These are phyloP conservation scores for Calocera cornea DNA, from an alignment of 768 basidiomycete genomes.

Conservation along the genomic window DNA sequence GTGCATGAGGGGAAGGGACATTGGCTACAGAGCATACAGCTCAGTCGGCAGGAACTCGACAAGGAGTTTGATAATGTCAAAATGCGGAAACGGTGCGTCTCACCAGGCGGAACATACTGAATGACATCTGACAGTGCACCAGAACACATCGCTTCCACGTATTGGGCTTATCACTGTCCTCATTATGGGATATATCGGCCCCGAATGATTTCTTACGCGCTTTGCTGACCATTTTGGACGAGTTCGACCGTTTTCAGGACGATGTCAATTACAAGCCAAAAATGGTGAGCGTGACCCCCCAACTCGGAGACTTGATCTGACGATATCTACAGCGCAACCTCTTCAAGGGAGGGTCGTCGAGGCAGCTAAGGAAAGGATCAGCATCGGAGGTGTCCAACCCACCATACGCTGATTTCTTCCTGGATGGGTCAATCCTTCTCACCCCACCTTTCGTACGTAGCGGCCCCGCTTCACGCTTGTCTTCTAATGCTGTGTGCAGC, in stretches of 20 bases:
- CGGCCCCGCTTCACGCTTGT: not conserved
- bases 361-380: conserved; percentile 47
- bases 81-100: conserved; percentile 62
- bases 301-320: conserved; percentile 1
- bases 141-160: conserved; percentile 75
- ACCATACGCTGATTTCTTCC: conserved; percentile 30
- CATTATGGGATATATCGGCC: conserved; percentile 65
- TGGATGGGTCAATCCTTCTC: not conserved
- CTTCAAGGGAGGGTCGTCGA: conserved; percentile 35
- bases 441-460: not conserved
- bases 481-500: conserved; percentile 32
- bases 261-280: conserved; percentile 54
- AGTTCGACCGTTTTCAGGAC: conserved; percentile 68
- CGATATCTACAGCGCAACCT: conserved; percentile 29
- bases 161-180: conserved; percentile 75
- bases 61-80: conserved; percentile 55
- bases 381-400: conserved; percentile 44
- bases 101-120: not conserved
- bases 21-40: conserved; percentile 80
- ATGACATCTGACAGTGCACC: not conserved
- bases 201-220: conserved; percentile 69
- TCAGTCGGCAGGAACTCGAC: conserved; percentile 60
- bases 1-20: conserved; percentile 80
- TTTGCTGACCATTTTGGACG: conserved; percentile 52
- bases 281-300: conserved; percentile 36